Conservation (phyloP, 495 filamentous ascomycete species). For the Penicillium roqueforti region DNA sequence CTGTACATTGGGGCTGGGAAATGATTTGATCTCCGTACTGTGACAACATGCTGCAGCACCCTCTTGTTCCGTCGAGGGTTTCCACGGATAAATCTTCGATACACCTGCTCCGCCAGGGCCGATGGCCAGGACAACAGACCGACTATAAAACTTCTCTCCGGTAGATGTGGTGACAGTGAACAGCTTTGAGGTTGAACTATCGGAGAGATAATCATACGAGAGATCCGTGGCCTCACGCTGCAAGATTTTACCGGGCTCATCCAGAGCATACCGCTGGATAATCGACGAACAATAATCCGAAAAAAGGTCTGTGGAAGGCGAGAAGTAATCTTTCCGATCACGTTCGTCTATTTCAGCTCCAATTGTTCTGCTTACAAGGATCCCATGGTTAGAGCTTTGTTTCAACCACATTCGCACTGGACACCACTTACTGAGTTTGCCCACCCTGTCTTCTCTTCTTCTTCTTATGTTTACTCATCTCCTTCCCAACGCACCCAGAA, state of each 20-base stretch:
- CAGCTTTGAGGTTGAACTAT: slow-evolving; percentile 29
- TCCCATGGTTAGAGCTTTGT: background rate
- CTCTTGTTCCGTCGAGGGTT: slow-evolving; percentile 33
- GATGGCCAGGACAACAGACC: slow-evolving; percentile 53
- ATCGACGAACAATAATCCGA: slow-evolving; percentile 53
- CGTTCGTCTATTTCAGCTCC: slow-evolving; percentile 55
- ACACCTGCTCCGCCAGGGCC: slow-evolving; percentile 46
- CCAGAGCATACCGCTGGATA: slow-evolving; percentile 48
- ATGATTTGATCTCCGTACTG: slow-evolving; percentile 49
- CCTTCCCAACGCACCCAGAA: slow-evolving; percentile 57
- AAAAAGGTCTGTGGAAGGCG: slow-evolving; percentile 54
- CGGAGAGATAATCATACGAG: slow-evolving; percentile 36
- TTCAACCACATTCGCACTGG: background rate
- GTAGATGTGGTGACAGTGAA: slow-evolving; percentile 51
- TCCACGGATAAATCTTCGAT: slow-evolving; percentile 46
- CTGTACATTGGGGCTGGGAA: slow-evolving; percentile 44
- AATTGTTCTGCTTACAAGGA: slow-evolving; percentile 13
- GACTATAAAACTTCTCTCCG: slow-evolving; percentile 43
- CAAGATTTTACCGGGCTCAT: slow-evolving; percentile 38
- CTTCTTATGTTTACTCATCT: slow-evolving; percentile 59
- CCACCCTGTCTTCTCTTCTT: slow-evolving; percentile 49
- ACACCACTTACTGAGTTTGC: slow-evolving; percentile 27
- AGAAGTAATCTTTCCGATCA: slow-evolving; percentile 63
- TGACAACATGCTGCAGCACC: slow-evolving; percentile 47
- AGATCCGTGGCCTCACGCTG: slow-evolving; percentile 51